Evolutionary conservation across 129 eudicot genomes (phyloP).

Genomic region (Flaveria bidentis): DNA sequence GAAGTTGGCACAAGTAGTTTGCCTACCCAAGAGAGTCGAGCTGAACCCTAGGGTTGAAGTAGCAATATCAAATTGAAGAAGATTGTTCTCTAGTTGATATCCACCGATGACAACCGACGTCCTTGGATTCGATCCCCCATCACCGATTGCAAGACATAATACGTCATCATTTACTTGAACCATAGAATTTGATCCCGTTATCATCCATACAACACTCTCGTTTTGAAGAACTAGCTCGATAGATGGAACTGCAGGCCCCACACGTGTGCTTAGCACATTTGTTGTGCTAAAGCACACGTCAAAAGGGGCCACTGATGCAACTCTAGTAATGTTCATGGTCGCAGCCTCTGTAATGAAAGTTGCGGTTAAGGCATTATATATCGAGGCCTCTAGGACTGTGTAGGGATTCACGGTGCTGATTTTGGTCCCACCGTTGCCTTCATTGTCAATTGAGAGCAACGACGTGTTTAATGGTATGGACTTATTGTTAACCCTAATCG

Average conservation of each 20-base stretch:
- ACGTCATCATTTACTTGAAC: conserved; percentile 47
- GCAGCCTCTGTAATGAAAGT: conserved; percentile 42
- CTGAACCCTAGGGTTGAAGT: conserved; percentile 56
- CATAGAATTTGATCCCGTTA: conserved; percentile 65
- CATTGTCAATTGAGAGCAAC: conserved; percentile 38
- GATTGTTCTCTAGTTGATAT: conserved; percentile 63
- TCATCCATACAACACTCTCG: conserved; percentile 42
- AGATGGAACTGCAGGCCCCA: conserved; percentile 52
- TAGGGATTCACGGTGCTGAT: conserved; percentile 67
- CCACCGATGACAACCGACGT: conserved; percentile 69
- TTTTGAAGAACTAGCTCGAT: conserved; percentile 53
- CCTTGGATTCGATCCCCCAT: conserved; percentile 49
- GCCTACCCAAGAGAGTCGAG: conserved; percentile 43
- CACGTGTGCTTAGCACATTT: conserved; percentile 39
- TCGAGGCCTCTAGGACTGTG: conserved; percentile 51
- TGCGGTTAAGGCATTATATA: conserved; percentile 39
- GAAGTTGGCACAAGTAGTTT: conserved; percentile 67
- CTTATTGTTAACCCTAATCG: conserved; percentile 45
- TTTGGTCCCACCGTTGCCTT: conserved; percentile 69
- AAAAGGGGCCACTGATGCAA: conserved; percentile 47
- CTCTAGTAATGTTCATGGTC: conserved; percentile 39
- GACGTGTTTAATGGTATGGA: conserved; percentile 46
- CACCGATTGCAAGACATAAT: conserved; percentile 52
- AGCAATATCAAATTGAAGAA: conserved; percentile 70
- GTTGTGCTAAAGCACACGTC: conserved; percentile 41